Evolutionary conservation across 495 filamentous ascomycete genomes (phyloP).

Genomic region (Tetracladium setigerum): DNA sequence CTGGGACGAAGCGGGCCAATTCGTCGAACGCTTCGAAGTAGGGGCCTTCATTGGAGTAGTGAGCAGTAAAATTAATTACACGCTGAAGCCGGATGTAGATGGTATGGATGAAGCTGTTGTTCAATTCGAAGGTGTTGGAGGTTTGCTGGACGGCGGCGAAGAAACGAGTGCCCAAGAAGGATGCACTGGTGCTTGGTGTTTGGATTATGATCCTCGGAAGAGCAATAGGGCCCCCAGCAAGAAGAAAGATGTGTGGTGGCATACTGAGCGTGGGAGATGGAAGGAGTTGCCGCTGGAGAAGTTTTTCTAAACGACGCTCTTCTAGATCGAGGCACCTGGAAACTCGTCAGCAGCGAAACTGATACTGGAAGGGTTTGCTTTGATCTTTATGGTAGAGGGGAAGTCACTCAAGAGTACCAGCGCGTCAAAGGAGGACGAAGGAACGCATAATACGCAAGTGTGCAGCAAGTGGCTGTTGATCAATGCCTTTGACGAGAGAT

Average conservation of each 20-base stretch:
- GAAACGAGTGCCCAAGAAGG: conserved; percentile 30
- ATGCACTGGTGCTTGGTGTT: conserved; percentile 51
- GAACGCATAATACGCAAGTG: too few species aligned
- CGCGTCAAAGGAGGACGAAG: too few species aligned
- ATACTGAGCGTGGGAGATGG: conserved; percentile 41
- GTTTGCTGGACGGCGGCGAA: conserved; percentile 20
- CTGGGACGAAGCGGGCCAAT: conserved; percentile 30
- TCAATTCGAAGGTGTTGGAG: conserved; percentile 28
- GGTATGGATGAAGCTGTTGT: conserved; percentile 51
- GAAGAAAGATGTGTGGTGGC: conserved; percentile 40
- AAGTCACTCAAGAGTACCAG: too few species aligned
- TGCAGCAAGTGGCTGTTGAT: too few species aligned
- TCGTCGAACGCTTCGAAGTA: conserved; percentile 39
- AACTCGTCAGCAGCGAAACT: too few species aligned
- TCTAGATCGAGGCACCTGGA: too few species aligned
- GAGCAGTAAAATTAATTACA: conserved; percentile 49
- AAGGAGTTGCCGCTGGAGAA: conserved; percentile 25
- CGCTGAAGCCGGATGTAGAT: conserved; percentile 46
- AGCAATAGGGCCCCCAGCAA: conserved; percentile 17
- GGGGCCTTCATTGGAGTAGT: conserved; percentile 51
- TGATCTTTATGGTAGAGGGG: too few species aligned
- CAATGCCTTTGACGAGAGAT: too few species aligned
- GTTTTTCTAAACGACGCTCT: conserved; percentile 4
- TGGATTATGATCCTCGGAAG: not conserved
- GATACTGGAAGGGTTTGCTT: too few species aligned